Evolutionary conservation across 148 eudicot species (phyloP), one percentile per base, ranked within the genome.

Genomic region (Chenopodium suecicum): DNA sequence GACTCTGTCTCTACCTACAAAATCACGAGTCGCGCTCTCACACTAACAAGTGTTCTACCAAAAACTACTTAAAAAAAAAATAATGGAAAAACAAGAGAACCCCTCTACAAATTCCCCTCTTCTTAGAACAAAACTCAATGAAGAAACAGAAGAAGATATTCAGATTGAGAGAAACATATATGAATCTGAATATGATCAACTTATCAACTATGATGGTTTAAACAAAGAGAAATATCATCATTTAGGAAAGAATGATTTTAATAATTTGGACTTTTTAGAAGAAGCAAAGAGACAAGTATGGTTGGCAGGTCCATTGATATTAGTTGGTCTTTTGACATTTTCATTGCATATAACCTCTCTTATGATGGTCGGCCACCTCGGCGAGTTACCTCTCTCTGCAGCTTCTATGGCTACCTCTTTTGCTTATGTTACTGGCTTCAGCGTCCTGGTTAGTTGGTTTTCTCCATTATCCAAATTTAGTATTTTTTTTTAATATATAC

Each of bases 321-420:
- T 79, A 56, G 95, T 92, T 12, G 85, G 87, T 9, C 31, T 92
- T 9, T 81, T 89, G 48, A 91, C 86, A 80, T 92, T 79, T 76
- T 88, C 86, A 50, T 83, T 90, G 52, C 93, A 92, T 81, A 87
- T 92, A 1, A 89, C 90, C 1, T 92, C 95, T 6, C 78, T 92
- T 16, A 92, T 92, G 95, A 90, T 89, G 81, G 93, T 92, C 37
- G 93, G 95, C 65, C 95, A 90, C 84, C 86, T 92, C 50, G 95
- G 95, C 8, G 90, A 92, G 81, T 64, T 92, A 69, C 74, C 91
- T 69, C 95, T 90, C 44, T 85, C 93, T 68, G 93, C 87, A 76
- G 93, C 93, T 85, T 92, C 93, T 34, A 85, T 92, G 87, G 95
- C 93, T 73, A 90, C 88, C 44, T 89, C 95, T 16, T 92, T 92